Base-by-base conservation (phyloP, 2,329 filamentous ascomycete species). In the Didymosphaeria variabile region DNA sequence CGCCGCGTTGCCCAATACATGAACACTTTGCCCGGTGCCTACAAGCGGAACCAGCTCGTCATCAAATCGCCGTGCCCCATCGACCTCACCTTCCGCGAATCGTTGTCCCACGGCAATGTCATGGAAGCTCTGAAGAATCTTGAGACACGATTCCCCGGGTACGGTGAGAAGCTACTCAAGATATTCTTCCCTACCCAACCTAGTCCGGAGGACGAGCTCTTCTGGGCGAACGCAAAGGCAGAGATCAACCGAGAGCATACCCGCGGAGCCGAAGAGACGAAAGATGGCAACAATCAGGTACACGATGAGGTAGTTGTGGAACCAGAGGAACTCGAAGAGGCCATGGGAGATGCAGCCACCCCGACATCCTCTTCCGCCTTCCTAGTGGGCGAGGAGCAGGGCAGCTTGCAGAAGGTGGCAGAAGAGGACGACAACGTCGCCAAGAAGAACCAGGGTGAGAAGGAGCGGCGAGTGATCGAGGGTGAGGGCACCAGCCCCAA, bases 141-240 rank as follows among this genome's bases (percentile, higher is more conserved):
- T 3, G 58, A 60, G 50, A 8, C 13, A 1, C 12, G 13, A 6
- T 42, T 46, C 9, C 38, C 49, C 2, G 42, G 57, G 7, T 46
- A 23, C 29, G 57, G 57, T n/a, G 40, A 47, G 29, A n/a, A 40
- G 31, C 31, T 59, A 29, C 38, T 59, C n/a, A 29, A 21, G n/a
- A 49, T 21, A 19, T 59, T 54, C 50, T 59, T 59, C 31, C 57
- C 57, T 21, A 42, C 31, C 0, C 13, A 8, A 6, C 34, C 51
- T 32, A n/a, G 29, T 4, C 6, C 17, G 34, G 38, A 57, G 36
- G 55, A 57, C n/a, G 46, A 57, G 45, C 45, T 40, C 29, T 57
- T 21, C 13, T 57, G 46, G 45, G 32, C 26, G 21, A 44, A 50
- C 6, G 21, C 15, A 12, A 50, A 50, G 34, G 8, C 23, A 32